Conservation (phyloP, 1,139 yeast species). For the Martiniozyma asiatica region DNA sequence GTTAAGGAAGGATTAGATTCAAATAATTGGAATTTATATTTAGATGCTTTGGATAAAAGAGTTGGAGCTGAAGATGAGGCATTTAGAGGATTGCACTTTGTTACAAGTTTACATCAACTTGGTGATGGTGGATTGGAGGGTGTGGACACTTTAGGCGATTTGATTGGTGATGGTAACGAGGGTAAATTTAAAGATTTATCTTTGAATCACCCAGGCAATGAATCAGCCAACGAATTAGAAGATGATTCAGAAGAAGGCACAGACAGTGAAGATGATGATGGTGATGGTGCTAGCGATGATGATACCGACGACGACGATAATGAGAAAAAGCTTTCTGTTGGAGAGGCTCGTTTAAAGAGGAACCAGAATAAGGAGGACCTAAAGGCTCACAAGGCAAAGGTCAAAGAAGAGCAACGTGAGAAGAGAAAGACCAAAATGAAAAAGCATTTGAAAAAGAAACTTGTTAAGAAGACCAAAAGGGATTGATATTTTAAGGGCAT, state of each 20-base stretch:
- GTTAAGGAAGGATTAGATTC: slow-evolving; percentile 16
- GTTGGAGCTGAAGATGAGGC: slow-evolving; percentile 46
- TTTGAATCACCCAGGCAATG: slow-evolving; percentile 14
- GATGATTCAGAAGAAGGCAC: slow-evolving; percentile 22
- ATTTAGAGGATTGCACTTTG: slow-evolving; percentile 73
- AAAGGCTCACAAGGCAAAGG: slow-evolving; percentile 71
- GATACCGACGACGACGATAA: slow-evolving; percentile 26
- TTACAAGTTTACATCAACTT: slow-evolving; percentile 46
- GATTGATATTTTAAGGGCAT: no score
- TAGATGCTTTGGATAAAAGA: slow-evolving; percentile 1
- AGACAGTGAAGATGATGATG: slow-evolving; percentile 20
- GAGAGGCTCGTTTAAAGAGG: slow-evolving; percentile 53
- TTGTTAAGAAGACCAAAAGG: slow-evolving; percentile 36
- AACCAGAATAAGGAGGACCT: slow-evolving; percentile 77
- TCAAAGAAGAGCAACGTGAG: slow-evolving; percentile 76
- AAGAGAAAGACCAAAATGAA: slow-evolving; percentile 86
- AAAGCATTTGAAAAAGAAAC: slow-evolving; percentile 78
- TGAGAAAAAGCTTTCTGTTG: slow-evolving; percentile 19
- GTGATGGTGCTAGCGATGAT: slow-evolving; percentile 26
- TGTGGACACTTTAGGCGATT: slow-evolving; percentile 59
- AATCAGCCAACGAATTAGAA: slow-evolving; percentile 19
- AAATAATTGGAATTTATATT: background rate
- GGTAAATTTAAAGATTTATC: slow-evolving; percentile 15
- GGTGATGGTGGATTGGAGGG: slow-evolving; percentile 85
- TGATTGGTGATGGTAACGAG: slow-evolving; percentile 30